These are phyloP conservation scores for Inonotus obliquus DNA, from an alignment of 1,284 basidiomycete species.

Conservation along the genomic window DNA sequence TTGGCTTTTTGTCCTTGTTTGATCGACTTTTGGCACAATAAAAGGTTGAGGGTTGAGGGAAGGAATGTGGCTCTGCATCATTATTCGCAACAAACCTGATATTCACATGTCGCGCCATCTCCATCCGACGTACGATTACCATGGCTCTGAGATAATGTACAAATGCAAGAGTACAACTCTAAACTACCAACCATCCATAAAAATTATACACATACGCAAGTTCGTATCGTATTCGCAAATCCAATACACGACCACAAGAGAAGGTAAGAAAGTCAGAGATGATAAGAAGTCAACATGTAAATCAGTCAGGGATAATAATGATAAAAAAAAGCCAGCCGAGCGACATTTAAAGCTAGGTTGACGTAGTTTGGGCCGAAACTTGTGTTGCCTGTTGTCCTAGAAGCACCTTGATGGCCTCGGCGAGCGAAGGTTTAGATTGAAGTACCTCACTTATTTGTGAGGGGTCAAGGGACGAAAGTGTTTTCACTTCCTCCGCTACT, in stretches of 20 bases:
- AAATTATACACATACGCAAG: background rate
- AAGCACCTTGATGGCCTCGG: slow-evolving; percentile 5
- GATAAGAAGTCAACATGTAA: background rate
- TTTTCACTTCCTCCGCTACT: slow-evolving; percentile 5
- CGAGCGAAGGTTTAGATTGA: slow-evolving; percentile 2
- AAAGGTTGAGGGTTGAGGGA: too few relatives aligned
- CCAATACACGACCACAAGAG: background rate
- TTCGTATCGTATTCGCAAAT: background rate
- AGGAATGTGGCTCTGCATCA: too few relatives aligned
- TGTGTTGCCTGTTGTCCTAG: background rate
- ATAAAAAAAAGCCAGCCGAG: background rate
- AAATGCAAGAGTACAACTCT: background rate
- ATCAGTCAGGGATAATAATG: background rate
- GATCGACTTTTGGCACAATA: background rate
- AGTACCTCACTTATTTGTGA: slow-evolving; percentile 2
- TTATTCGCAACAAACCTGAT: too few relatives aligned
- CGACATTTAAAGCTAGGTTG: background rate
- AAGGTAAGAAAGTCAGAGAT: background rate
- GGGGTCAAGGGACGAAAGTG: slow-evolving; percentile 9
- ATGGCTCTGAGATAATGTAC: background rate
- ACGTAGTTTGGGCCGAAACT: background rate
- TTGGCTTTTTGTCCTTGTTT: background rate
- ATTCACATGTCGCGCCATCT: too few relatives aligned
- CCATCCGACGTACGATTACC: background rate
- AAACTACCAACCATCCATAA: background rate